Conservation (phyloP, 345 rosid genomes). For the Arabis hirsuta region DNA sequence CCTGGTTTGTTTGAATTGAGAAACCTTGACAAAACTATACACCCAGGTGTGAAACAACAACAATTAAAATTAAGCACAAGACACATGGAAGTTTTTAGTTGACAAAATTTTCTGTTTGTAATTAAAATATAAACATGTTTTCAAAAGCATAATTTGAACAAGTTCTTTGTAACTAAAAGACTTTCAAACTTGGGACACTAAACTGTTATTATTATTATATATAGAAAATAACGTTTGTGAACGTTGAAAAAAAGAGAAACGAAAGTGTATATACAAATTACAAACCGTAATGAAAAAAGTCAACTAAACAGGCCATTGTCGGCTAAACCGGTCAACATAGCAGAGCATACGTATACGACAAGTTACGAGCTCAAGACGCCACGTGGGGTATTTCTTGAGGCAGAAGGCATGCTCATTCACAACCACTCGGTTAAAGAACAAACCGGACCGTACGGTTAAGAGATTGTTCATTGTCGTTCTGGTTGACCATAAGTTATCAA, state of each 20-base stretch:
- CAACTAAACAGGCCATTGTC: slow-evolving; percentile 55
- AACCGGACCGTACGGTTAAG: slow-evolving; percentile 14
- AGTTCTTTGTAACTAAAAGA: slow-evolving; percentile 11
- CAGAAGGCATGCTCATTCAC: neutral
- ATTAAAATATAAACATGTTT: neutral
- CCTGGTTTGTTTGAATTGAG: slow-evolving; percentile 19
- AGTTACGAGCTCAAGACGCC: slow-evolving; percentile 27
- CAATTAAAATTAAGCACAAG: slow-evolving; percentile 14
- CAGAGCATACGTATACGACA: slow-evolving; percentile 50
- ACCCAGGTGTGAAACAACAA: slow-evolving; percentile 72
- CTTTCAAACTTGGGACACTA: slow-evolving; percentile 2
- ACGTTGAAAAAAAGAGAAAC: slow-evolving; percentile 22
- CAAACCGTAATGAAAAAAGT: slow-evolving; percentile 48
- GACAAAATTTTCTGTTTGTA: neutral
- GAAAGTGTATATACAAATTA: neutral
- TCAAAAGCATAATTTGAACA: neutral
- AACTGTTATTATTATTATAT: slow-evolving; percentile 37
- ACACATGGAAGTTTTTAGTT: slow-evolving; percentile 5
- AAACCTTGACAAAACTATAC: slow-evolving; percentile 50
- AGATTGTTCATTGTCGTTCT: neutral
- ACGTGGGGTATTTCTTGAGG: slow-evolving; percentile 8
- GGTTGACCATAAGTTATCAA: slow-evolving; percentile 10
- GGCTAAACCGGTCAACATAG: slow-evolving; percentile 62
- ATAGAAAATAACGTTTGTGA: slow-evolving; percentile 18
- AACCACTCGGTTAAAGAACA: slow-evolving; percentile 51